Percentiles rank a stretch among this genome's conserved stretches.
Evolutionary conservation across 805 yeast genomes (phyloP).

Genomic region (Cyberlindnera petersonii): DNA sequence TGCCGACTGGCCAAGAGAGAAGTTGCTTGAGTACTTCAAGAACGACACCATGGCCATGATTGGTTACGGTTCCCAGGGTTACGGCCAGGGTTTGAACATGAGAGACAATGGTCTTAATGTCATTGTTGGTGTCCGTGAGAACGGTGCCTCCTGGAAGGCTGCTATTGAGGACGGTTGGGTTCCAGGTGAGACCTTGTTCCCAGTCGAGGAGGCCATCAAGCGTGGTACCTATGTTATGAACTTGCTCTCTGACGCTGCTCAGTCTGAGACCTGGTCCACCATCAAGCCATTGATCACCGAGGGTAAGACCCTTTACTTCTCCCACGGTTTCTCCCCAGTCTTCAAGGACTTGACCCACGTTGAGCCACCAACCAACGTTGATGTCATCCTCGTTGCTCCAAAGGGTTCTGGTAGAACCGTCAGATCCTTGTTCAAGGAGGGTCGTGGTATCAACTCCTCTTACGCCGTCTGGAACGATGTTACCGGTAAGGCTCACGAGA

Average conservation of each 20-base stretch:
- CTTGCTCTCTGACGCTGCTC: constrained; percentile 98
- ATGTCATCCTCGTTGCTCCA: constrained; percentile 98
- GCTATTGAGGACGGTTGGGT: constrained; percentile 99
- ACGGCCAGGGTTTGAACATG: constrained; percentile 99
- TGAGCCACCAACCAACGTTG: constrained; percentile 90
- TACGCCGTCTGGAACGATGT: constrained; percentile 99
- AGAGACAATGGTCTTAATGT: constrained; percentile 99
- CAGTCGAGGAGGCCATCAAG: constrained; percentile 86
- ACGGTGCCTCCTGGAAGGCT: constrained; percentile 99
- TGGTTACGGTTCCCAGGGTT: constrained; percentile 99
- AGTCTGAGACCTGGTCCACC: constrained; percentile 93
- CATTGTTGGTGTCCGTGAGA: constrained; percentile 95
- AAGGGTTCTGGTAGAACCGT: constrained; percentile 99
- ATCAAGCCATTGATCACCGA: constrained; percentile 89
- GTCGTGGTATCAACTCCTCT: constrained; percentile 99
- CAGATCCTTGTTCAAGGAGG: constrained; percentile 98
- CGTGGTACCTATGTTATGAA: constrained; percentile 96
- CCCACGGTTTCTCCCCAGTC: constrained; percentile 99
- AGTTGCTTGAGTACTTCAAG: constrained; percentile 93
- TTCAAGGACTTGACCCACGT: constrained; percentile 97
- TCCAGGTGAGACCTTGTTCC: constrained; percentile 97
- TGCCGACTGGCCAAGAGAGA: constrained; percentile 99
- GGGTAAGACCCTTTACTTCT: constrained; percentile 97
- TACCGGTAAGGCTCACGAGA: constrained; percentile 98
- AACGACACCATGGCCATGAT: constrained; percentile 95